These are phyloP conservation scores for Collybia nuda DNA, from an alignment of 768 basidiomycete species.

Conservation along the genomic window DNA sequence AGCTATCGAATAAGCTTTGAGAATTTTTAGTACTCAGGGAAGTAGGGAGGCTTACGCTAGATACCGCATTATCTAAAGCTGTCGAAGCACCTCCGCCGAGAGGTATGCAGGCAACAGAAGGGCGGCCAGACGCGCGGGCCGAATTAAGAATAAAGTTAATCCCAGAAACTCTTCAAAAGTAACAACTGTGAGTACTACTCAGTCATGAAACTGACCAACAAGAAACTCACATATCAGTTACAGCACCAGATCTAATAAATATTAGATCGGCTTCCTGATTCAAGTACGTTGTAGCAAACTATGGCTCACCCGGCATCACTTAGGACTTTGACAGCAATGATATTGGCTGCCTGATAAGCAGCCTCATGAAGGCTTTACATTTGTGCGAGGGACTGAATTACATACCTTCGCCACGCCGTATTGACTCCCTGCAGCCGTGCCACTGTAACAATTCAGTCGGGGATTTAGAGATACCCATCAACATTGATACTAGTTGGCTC, in stretches of 20 bases:
- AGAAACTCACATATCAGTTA: too few species aligned
- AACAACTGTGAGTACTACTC: too few species aligned
- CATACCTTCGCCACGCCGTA: slow-evolving; percentile 33
- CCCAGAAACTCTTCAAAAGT: slow-evolving; percentile 34
- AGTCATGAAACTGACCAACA: too few species aligned
- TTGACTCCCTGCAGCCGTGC: slow-evolving; percentile 30
- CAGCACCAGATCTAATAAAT: too few species aligned
- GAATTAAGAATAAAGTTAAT: slow-evolving; percentile 49
- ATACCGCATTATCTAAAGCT: background rate
- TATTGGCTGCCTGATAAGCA: background rate
- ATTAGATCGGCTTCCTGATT: too few species aligned
- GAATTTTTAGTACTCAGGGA: too few species aligned
- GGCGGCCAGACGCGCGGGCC: slow-evolving; percentile 55
- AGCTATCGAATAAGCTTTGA: too few species aligned
- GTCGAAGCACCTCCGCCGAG: background rate
- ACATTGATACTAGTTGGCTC: background rate
- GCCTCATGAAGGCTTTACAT: too few species aligned
- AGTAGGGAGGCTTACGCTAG: too few species aligned
- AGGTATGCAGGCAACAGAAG: background rate
- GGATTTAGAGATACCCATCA: background rate
- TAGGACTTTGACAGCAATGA: slow-evolving; percentile 8
- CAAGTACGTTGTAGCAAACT: too few species aligned
- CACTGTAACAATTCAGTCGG: slow-evolving; percentile 12
- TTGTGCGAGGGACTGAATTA: too few species aligned
- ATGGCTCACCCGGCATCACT: slow-evolving; percentile 16